Conservation (phyloP, 176 grass and related monocot genomes). For the Lolium rigidum region DNA sequence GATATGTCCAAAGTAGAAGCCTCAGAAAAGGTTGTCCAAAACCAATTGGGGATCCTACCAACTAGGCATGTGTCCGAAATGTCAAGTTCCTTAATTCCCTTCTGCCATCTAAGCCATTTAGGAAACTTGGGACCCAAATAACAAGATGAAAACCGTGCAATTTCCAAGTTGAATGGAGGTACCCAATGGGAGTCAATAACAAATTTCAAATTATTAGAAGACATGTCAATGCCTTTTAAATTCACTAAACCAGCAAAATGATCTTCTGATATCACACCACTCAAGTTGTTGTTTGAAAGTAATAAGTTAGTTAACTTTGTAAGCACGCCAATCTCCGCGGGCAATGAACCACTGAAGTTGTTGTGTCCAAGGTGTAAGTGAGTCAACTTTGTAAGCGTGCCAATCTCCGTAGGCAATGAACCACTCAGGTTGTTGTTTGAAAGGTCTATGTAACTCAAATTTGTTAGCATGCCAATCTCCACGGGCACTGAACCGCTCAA, state of each 20-base stretch:
- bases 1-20: not conserved
- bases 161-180: conserved; percentile 1
- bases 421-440: not conserved
- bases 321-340: not conserved
- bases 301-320: not conserved
- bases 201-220: not conserved
- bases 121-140: not conserved
- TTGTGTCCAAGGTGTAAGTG: not conserved
- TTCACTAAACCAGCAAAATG: not conserved
- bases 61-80: conserved; percentile 2
- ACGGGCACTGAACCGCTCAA: no score
- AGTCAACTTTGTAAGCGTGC: not conserved
- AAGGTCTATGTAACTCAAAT: not conserved
- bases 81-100: accelerated
- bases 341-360: not conserved
- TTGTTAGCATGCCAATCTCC: no score
- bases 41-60: conserved; percentile 33
- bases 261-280: no score
- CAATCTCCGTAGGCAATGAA: not conserved
- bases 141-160: not conserved
- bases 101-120: conserved; percentile 15
- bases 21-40: conserved; percentile 34
- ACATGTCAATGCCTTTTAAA: not conserved
- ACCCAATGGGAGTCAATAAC: conserved; percentile 16
- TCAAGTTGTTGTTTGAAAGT: not conserved